phyloP scores from a whole-genome alignment of 768 basidiomycete species.

The Leccinum arenicola region DNA sequence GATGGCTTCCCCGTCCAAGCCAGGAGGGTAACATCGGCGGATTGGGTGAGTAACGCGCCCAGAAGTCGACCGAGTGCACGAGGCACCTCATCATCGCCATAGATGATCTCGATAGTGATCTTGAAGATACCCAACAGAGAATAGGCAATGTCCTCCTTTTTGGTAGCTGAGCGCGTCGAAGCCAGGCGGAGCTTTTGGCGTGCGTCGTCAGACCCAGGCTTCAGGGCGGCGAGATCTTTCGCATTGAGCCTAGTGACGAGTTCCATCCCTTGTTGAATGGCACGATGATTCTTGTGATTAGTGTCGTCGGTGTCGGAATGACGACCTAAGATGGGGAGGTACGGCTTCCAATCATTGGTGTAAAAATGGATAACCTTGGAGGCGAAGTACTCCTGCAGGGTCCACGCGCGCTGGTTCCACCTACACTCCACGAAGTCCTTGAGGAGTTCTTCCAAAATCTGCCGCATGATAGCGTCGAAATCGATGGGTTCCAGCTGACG shows the following conservation, averaged over 20 bases:
- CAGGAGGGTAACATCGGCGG: constrained; percentile 14
- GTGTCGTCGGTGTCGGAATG: not conserved
- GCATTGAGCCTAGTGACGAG: constrained; percentile 10
- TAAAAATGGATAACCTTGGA: constrained; percentile 24
- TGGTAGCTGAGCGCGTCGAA: constrained; percentile 21
- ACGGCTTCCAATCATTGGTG: constrained; percentile 22
- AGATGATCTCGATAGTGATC: constrained; percentile 15
- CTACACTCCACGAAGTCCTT: no score
- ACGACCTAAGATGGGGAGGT: constrained; percentile 5
- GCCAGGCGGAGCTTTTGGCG: constrained; percentile 22
- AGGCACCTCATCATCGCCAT: constrained; percentile 22
- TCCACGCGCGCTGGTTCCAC: constrained; percentile 28
- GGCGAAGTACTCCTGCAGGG: constrained; percentile 25
- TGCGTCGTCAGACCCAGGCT: constrained; percentile 13
- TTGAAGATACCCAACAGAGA: constrained; percentile 27
- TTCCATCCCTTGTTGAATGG: constrained; percentile 22
- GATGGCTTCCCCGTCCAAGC: constrained; percentile 21
- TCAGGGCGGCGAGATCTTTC: constrained; percentile 8
- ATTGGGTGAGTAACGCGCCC: constrained; percentile 13
- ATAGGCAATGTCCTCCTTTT: constrained; percentile 26
- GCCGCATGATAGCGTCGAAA: no score
- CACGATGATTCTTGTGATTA: constrained; percentile 20
- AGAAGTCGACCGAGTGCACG: constrained; percentile 25
- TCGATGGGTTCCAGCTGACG: no score
- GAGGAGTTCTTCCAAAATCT: no score